Percentiles rank a stretch among this genome's conserved stretches.
phyloP scores from a whole-genome alignment of 2,329 filamentous ascomycete genomes.

The Microsporum canis region DNA sequence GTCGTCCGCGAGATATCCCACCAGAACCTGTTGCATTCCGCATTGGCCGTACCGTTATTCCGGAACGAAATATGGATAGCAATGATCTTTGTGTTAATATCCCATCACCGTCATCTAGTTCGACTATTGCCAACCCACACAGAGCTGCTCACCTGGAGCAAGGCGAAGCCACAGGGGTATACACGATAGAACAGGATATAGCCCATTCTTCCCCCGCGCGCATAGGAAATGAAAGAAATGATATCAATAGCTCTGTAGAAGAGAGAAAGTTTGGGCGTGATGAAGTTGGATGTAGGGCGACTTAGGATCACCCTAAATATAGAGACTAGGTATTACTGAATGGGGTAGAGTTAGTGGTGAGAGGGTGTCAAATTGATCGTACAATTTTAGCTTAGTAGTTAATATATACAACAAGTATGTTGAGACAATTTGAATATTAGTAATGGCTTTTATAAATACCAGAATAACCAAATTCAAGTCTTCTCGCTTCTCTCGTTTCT shows the following conservation, averaged over 20 bases:
- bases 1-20: constrained; percentile 7
- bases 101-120: neutral
- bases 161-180: neutral
- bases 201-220: neutral
- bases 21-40: constrained; percentile 7
- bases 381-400: neutral
- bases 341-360: neutral
- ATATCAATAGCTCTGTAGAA: neutral
- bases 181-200: neutral
- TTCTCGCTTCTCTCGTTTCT: neutral
- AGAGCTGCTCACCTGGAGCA: neutral
- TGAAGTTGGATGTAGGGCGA: neutral
- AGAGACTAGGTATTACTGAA: neutral
- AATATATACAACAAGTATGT: neutral
- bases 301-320: neutral
- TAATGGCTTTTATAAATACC: neutral
- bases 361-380: neutral
- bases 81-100: neutral
- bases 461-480: neutral
- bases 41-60: constrained; percentile 10
- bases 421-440: neutral
- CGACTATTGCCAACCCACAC: neutral
- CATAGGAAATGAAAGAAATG: neutral
- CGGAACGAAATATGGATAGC: neutral
- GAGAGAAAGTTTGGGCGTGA: neutral